Base-by-base conservation (phyloP, 257 asterid genomes). In the Salvia miltiorrhiza region DNA sequence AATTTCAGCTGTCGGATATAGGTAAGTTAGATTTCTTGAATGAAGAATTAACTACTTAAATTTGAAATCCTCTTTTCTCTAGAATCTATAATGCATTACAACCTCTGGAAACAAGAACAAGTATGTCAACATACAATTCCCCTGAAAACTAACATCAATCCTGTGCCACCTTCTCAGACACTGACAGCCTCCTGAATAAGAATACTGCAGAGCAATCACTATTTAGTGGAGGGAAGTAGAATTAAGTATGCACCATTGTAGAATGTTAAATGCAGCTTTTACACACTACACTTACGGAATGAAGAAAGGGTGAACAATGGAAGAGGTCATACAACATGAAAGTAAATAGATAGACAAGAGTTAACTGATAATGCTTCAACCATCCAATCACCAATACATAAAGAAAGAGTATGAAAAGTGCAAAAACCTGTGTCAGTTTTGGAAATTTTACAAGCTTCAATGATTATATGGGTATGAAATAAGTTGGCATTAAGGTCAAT, bases 111-210 rank as follows among this genome's bases (percentile, higher is more conserved):
- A 17, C 35, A 69, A 44, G 67, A 67, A 35, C 45, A 48, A 65
- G 16, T n/a, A 58, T 19, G 41, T 60, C 44, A 50, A 68, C 67
- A 68, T 45, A 67, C 57, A 77, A 52, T 30, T 61, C 64, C 74
- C 63, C 33, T 23, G 63, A 67, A 60, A 47, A 4, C 32, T 59
- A 53, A 43, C 39, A 24, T 62, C 69, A 61, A 63, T 68, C 65
- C 53, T n/a, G 47, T 24, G 37, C 59, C 71, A 56, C 47, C 50
- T 67, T 60, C 78, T 60, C 50, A 49, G 56, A 19, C 61, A 48
- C 48, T 58, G 63, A 44, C 55, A 44, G 63, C 45, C 69, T 32
- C 67, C 79, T 73, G 74, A 65, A 71, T 20, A 58, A 69, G 64
- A 69, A 41, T 1, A 56, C 65, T 53, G 32, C 47, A 69, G 23